A percentile compares a stretch with the other conserved stretches of the same genome.
These are phyloP conservation scores for Cubamyces sp. DNA, from an alignment of 768 basidiomycete species.

Conservation along the genomic window DNA sequence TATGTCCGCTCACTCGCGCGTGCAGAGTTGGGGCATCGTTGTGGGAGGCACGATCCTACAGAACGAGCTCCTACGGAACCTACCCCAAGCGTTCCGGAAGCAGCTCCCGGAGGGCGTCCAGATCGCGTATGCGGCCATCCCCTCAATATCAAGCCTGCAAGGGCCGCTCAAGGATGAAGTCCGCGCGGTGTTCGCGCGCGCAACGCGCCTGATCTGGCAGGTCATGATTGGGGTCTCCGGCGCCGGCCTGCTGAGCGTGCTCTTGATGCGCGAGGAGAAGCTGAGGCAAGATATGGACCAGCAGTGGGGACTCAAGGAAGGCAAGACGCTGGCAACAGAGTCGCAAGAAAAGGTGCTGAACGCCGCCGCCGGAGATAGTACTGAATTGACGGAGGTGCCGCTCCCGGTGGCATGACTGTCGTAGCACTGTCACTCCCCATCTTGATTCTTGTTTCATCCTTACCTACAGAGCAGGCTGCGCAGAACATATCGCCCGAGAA, in stretches of 20 bases:
- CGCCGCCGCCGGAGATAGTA: too few relatives aligned
- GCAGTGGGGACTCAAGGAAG: conserved; percentile 12
- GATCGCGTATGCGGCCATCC: conserved; percentile 38
- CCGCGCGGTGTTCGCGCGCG: conserved; percentile 36
- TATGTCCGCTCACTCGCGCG: neutral
- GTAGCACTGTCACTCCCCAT: too few relatives aligned
- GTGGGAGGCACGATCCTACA: conserved; percentile 42
- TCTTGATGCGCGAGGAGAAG: conserved; percentile 35
- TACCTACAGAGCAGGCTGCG: too few relatives aligned
- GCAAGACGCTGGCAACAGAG: neutral
- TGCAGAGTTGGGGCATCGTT: conserved; percentile 37
- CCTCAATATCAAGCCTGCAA: conserved; percentile 30
- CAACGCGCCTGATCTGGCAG: conserved; percentile 37
- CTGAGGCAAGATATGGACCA: conserved; percentile 36
- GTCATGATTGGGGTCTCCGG: conserved; percentile 36
- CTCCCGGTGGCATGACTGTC: too few relatives aligned
- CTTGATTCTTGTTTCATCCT: too few relatives aligned
- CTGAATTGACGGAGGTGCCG: too few relatives aligned
- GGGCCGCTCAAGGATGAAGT: conserved; percentile 32
- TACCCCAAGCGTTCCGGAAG: conserved; percentile 36
- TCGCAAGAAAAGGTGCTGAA: too few relatives aligned
- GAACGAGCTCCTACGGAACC: conserved; percentile 37
- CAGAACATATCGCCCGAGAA: too few relatives aligned
- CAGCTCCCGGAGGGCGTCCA: conserved; percentile 34
- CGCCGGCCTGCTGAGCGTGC: conserved; percentile 31